Base-by-base conservation (phyloP, 768 basidiomycete species). In the Imleria badia region DNA sequence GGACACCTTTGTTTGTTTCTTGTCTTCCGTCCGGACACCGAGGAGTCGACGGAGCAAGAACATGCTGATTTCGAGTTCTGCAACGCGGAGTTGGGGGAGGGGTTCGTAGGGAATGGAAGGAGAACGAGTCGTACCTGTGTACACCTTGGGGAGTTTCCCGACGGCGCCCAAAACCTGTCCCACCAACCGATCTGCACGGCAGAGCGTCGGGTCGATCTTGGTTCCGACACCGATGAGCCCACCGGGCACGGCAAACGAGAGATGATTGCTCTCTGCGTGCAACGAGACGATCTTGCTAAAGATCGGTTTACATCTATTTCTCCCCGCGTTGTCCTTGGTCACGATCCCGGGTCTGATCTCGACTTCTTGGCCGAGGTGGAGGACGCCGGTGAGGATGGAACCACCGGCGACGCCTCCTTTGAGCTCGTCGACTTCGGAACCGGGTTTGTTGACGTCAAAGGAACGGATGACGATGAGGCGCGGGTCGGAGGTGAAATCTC, bases 371-470 rank as follows among this genome's bases (percentile, higher is more conserved):
- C 97, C 94, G 43, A 98, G 79, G 55, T 81, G 82, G 55, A 99
- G 83, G 22, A 97, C 88, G 65, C 97, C 96, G 6, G 85, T 91
- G 58, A 99, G 81, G 67, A 98, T 96, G 12, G 90, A 94, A 19
- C 97, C 96, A 72, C 97, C 97, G 17, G 97, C 97, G 36, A 98
- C 97, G 66, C 97, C 97, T 54, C 96, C 96, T 75, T 98, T 96
- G 56, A 98, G 81, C 40, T 99, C 97, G 62, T 96, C 89, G 5
- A 98, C 94, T 67, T 94, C 94, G 5, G 95, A 86, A 68, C 96
- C 97, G 12, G 97, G 97, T 73, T 97, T 98, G 82, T 99, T 99
- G 71, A 99, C 96, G 71, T 99, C 97, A 75, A 98, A 99, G 19
- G 94, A 97, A 61, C 96, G 93, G 73, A 99, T 99, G 70, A 98